These are phyloP conservation scores for Takashimella koratensis DNA, from an alignment of 1,284 basidiomycete genomes.

Conservation along the genomic window DNA sequence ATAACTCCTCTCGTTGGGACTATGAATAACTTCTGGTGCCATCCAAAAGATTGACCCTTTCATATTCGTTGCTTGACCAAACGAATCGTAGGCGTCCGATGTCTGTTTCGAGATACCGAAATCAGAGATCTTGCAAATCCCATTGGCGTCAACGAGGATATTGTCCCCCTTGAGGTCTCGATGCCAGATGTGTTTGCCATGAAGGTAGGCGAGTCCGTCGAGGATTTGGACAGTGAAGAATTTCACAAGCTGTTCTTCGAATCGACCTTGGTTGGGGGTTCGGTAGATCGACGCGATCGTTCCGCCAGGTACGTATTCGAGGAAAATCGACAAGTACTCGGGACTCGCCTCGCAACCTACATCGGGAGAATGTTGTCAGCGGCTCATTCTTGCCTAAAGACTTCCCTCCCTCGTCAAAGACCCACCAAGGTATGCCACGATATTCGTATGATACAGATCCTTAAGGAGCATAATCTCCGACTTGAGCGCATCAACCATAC, in stretches of 20 bases:
- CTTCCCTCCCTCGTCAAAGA: background rate
- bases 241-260: slow-evolving; percentile 82
- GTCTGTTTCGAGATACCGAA: slow-evolving; percentile 93
- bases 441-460: slow-evolving; percentile 93
- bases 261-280: slow-evolving; percentile 70
- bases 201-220: slow-evolving; percentile 87
- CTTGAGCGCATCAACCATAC: slow-evolving; percentile 85
- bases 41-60: slow-evolving; percentile 99
- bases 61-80: slow-evolving; percentile 74
- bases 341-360: slow-evolving; percentile 80
- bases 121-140: slow-evolving; percentile 90
- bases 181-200: slow-evolving; percentile 87
- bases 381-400: background rate
- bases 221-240: slow-evolving; percentile 92
- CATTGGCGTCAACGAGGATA: slow-evolving; percentile 88
- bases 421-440: slow-evolving; percentile 89
- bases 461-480: slow-evolving; percentile 93
- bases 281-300: slow-evolving; percentile 89
- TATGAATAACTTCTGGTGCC: slow-evolving; percentile 86
- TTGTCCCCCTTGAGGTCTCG: slow-evolving; percentile 98
- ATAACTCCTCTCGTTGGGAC: slow-evolving; percentile 69
- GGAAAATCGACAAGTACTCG: slow-evolving; percentile 89
- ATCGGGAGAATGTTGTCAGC: slow-evolving; percentile 1
- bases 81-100: slow-evolving; percentile 76
- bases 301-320: slow-evolving; percentile 97